phyloP scores from a whole-genome alignment of 345 rosid genomes.

The Barbarea vulgaris region DNA sequence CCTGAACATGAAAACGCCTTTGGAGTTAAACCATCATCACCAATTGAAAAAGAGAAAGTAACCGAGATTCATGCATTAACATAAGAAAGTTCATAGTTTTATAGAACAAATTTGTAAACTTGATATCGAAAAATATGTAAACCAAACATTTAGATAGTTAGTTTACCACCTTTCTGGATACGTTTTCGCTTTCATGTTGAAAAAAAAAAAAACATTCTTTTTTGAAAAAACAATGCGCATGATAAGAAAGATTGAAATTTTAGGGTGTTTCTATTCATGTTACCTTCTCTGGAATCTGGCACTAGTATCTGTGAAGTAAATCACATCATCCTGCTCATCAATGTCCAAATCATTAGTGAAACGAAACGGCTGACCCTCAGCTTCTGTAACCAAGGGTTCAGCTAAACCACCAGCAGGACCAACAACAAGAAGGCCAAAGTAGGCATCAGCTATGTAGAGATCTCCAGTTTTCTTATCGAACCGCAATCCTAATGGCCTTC shows the following conservation, averaged over 20 bases:
- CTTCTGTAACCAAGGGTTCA: slow-evolving; percentile 51
- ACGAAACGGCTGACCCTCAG: slow-evolving; percentile 56
- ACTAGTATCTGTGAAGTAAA: slow-evolving; percentile 80
- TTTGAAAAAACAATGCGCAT: not conserved
- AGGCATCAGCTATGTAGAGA: slow-evolving; percentile 81
- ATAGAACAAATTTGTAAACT: not conserved
- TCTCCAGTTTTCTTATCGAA: slow-evolving; percentile 67
- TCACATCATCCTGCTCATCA: slow-evolving; percentile 54
- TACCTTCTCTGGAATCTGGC: slow-evolving; percentile 67
- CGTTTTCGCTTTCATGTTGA: not conserved
- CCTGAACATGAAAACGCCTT: slow-evolving; percentile 42
- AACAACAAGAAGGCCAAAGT: slow-evolving; percentile 63
- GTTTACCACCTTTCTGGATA: not conserved
- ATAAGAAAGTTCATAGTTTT: not conserved
- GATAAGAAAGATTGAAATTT: not conserved
- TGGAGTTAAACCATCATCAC: slow-evolving; percentile 1
- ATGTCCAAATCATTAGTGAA: slow-evolving; percentile 80
- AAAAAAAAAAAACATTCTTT: not conserved
- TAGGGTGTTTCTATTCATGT: not conserved
- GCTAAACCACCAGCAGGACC: slow-evolving; percentile 77
- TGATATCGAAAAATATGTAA: not conserved
- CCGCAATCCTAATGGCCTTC: slow-evolving; percentile 73
- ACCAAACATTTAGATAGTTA: not conserved
- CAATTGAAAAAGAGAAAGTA: not conserved
- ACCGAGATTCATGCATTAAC: not conserved